phyloP scores from a whole-genome alignment of 352 stramenopile species.

The Globisporangium yorkense region DNA sequence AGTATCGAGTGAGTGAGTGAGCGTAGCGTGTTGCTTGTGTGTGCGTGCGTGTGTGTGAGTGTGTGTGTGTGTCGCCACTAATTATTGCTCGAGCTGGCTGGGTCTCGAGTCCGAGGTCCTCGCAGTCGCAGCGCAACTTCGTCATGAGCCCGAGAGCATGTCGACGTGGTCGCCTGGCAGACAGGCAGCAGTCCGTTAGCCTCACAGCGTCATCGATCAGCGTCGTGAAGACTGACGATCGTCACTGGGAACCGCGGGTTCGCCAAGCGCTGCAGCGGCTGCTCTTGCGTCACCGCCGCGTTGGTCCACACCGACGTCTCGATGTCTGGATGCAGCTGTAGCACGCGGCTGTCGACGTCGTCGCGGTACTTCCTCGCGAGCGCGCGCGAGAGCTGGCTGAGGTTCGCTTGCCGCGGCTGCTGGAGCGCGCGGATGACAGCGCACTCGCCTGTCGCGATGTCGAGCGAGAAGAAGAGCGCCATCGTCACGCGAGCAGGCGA shows the following conservation, averaged over 20 bases:
- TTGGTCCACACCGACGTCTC: not conserved
- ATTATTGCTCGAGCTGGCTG: not conserved
- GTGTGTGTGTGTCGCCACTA: not conserved
- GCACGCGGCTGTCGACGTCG: constrained; percentile 22
- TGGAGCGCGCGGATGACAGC: constrained; percentile 41
- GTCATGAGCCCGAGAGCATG: too few relatives aligned
- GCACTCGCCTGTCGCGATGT: constrained; percentile 35
- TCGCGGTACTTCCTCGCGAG: constrained; percentile 24
- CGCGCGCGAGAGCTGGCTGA: constrained; percentile 24
- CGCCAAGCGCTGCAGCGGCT: not conserved
- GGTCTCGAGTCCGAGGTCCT: not conserved
- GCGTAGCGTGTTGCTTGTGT: not conserved
- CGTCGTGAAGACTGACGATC: not conserved
- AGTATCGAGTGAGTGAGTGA: constrained; percentile 9
- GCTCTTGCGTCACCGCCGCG: not conserved
- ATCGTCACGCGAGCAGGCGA: constrained; percentile 15
- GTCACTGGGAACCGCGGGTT: constrained; percentile 3
- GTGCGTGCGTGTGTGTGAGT: not conserved
- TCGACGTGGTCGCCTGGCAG: too few relatives aligned
- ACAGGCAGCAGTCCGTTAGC: too few relatives aligned
- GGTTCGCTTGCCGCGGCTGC: constrained; percentile 20
- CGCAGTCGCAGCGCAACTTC: not conserved
- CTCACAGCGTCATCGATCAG: not conserved
- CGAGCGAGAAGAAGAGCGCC: constrained; percentile 39
- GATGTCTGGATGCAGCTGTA: not conserved